Evolutionary conservation across 306 rosid genomes (phyloP), one percentile per base, ranked within the genome.

Genomic region (Aeschynomene evenia): DNA sequence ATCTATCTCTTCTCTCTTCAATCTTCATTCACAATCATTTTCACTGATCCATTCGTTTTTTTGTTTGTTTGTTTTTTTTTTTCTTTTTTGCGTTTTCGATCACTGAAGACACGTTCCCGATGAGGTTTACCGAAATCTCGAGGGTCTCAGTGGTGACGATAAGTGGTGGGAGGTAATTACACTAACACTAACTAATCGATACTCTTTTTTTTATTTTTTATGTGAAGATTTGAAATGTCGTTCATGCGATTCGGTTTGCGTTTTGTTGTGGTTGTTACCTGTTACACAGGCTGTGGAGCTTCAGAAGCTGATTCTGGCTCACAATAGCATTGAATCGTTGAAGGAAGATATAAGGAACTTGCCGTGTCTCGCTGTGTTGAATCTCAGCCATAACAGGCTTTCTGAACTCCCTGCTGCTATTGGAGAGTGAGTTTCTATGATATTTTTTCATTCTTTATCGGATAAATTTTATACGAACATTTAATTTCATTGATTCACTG

Each of bases 101-200:
- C 53, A 18, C 68, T 72, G 24, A 74, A 93, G 98, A 40, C 84
- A 88, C 10, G 83, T 90, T 24, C 98, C 97, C n/a, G 82, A 67
- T 73, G 96, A 90, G 86, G 88, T 93, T 13, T 93, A 90, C 70
- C 82, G 79, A 43, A 86, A 87, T 73, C 75, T 88, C 43, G 88
- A 88, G 15, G 89, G 94, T 0, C 74, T 79, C 26, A 87, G 80
- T 6, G 81, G 36, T 11, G 95, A 85, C 56, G 97, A 93, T 73
- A 93, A 90, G 68, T 93, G 97, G 97, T 93, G 98, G 98, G 97
- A 93, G 93, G 98, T 90, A 85, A 34, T 28, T n/a, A n/a, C 31
- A 26, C 2, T 2, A 31, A 5, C 8, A 31, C 36, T 31, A 7
- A 7, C 36, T 31, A 6, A 7, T 31, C 9, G n/a, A n/a, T n/a